A percentile compares a stretch with the other conserved stretches of the same genome.
These are phyloP conservation scores for Sechiopsis laciniata DNA, from an alignment of 306 rosid genomes.

Conservation along the genomic window DNA sequence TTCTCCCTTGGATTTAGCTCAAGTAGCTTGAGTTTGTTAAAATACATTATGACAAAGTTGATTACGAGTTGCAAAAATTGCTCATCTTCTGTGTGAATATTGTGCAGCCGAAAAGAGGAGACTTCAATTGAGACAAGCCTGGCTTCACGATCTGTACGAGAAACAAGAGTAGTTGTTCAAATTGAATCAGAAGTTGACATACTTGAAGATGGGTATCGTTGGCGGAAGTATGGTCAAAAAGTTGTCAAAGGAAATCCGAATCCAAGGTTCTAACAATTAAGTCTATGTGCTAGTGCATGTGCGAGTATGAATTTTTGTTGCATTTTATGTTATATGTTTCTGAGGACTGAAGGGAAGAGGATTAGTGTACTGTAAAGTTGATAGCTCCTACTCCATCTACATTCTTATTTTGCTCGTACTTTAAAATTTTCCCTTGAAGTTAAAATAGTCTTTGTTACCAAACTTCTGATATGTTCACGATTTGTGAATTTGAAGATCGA, in stretches of 20 bases:
- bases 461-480: background rate
- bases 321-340: background rate
- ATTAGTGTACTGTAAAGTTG: background rate
- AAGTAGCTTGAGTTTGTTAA: constrained; percentile 2
- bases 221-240: constrained; percentile 92
- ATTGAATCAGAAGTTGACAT: constrained; percentile 71
- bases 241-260: constrained; percentile 95
- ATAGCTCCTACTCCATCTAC: background rate
- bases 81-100: background rate
- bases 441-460: background rate
- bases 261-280: constrained; percentile 50
- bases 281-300: background rate
- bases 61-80: constrained; percentile 2
- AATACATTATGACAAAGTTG: background rate
- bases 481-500: background rate
- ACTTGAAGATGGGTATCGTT: constrained; percentile 90
- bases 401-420: background rate
- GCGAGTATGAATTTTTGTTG: background rate
- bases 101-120: constrained; percentile 57
- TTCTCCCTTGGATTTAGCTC: background rate
- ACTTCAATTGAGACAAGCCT: constrained; percentile 42
- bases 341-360: background rate
- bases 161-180: constrained; percentile 80
- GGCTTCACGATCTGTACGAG: constrained; percentile 56
- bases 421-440: background rate